These are phyloP conservation scores for Leptographium procerum DNA, from an alignment of 2,329 filamentous ascomycete species.

Conservation along the genomic window DNA sequence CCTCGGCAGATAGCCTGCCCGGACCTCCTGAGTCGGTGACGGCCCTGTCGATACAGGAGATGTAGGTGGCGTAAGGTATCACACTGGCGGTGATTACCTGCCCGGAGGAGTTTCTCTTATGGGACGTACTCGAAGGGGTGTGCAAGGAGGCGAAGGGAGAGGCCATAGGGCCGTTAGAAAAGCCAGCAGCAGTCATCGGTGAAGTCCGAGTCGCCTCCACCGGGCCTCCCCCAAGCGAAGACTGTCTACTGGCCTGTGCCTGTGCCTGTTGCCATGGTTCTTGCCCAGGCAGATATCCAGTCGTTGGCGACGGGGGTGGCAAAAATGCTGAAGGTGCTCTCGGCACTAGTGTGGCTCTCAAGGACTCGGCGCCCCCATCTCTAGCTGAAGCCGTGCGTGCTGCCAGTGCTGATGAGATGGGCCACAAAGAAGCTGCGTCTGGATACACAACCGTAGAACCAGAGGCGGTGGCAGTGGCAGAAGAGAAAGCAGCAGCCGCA, in stretches of 20 bases:
- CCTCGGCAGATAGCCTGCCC: slow-evolving; percentile 2
- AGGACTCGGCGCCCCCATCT: not conserved
- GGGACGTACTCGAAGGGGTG: not conserved
- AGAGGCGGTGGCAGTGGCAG: not conserved
- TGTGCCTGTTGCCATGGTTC: not conserved
- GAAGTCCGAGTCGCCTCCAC: not conserved
- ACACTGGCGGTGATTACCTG: not conserved
- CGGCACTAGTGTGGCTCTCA: not conserved
- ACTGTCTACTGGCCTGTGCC: no score
- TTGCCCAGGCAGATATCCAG: not conserved
- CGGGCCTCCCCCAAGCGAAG: no score
- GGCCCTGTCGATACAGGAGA: not conserved
- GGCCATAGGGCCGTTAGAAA: not conserved
- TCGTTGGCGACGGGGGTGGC: not conserved
- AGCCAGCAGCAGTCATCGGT: not conserved
- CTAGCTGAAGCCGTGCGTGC: not conserved
- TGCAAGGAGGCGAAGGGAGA: not conserved
- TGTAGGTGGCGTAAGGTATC: not conserved
- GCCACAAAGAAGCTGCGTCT: not conserved
- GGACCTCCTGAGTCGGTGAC: not conserved
- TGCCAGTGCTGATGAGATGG: not conserved
- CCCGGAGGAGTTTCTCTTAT: not conserved
- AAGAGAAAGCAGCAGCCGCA: not conserved
- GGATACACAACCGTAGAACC: not conserved
- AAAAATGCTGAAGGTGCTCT: not conserved